Conservation (phyloP, 169 alveolate genomes). For the Babesia caballi region DNA sequence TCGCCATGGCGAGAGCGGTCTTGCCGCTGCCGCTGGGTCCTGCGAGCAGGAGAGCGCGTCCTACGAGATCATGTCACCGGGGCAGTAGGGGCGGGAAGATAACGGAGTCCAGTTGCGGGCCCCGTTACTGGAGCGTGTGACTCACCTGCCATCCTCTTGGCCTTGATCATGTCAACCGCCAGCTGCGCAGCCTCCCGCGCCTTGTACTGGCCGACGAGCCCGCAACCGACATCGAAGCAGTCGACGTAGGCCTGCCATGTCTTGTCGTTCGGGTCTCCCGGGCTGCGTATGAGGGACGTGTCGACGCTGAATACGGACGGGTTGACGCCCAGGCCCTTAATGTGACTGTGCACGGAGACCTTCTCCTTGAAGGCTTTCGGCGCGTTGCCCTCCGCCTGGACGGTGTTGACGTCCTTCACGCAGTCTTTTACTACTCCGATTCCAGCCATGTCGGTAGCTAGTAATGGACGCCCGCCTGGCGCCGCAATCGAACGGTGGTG, state of each 20-base stretch:
- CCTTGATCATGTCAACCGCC: slow-evolving; percentile 94
- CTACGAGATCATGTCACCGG: slow-evolving; percentile 11
- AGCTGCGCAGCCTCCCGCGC: slow-evolving; percentile 99
- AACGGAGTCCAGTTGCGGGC: slow-evolving; percentile 26
- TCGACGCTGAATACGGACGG: slow-evolving; percentile 75
- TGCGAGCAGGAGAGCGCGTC: slow-evolving; percentile 82
- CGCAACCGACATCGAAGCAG: slow-evolving; percentile 79
- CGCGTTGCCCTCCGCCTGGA: slow-evolving; percentile 13
- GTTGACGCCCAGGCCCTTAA: slow-evolving; percentile 97
- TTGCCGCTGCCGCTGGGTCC: slow-evolving; percentile 99
- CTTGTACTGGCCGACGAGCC: slow-evolving; percentile 97
- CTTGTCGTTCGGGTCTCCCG: neutral
- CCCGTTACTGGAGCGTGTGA: slow-evolving; percentile 84
- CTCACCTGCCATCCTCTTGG: slow-evolving; percentile 96
- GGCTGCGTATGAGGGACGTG: slow-evolving; percentile 34
- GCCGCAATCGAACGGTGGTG: neutral
- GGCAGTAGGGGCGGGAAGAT: neutral
- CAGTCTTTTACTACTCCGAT: slow-evolving; percentile 26
- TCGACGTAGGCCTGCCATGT: slow-evolving; percentile 45
- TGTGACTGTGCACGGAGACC: slow-evolving; percentile 97
- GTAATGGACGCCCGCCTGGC: no score
- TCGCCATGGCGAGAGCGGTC: slow-evolving; percentile 99
- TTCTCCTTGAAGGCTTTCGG: slow-evolving; percentile 72
- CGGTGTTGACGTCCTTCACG: slow-evolving; percentile 10
- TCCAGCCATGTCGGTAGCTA: slow-evolving; percentile 7